phyloP scores from a whole-genome alignment of 768 basidiomycete genomes.

The Phlebiopsis flavidoalba region DNA sequence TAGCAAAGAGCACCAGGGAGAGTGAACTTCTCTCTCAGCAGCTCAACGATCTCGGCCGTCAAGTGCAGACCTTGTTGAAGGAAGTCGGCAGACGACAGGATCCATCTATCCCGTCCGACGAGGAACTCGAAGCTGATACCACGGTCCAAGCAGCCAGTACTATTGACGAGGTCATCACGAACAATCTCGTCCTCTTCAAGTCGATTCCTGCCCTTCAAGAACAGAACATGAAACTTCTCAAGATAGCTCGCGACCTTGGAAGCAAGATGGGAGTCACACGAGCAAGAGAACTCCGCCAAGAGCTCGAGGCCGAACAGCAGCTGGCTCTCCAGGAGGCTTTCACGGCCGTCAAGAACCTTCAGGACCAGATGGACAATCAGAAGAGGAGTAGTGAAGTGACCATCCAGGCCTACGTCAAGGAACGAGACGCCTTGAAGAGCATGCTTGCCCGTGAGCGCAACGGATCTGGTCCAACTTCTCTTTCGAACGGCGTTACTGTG shows the following conservation, averaged over 20 bases:
- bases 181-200: slow-evolving; percentile 82
- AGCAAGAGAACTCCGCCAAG: slow-evolving; percentile 63
- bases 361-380: slow-evolving; percentile 72
- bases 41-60: slow-evolving; percentile 76
- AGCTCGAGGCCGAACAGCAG: slow-evolving; percentile 67
- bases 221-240: slow-evolving; percentile 87
- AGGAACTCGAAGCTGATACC: slow-evolving; percentile 44
- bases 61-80: slow-evolving; percentile 75
- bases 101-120: slow-evolving; percentile 72
- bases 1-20: slow-evolving; percentile 52
- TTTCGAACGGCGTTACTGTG: slow-evolving; percentile 29
- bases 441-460: slow-evolving; percentile 53
- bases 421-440: slow-evolving; percentile 78
- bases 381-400: slow-evolving; percentile 64
- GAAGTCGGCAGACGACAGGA: slow-evolving; percentile 81
- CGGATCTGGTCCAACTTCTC: neutral
- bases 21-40: slow-evolving; percentile 68
- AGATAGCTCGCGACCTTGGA: slow-evolving; percentile 78
- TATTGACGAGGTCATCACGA: slow-evolving; percentile 79
- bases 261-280: slow-evolving; percentile 81
- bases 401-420: slow-evolving; percentile 79
- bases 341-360: slow-evolving; percentile 76
- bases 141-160: slow-evolving; percentile 43
- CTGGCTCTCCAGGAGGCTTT: slow-evolving; percentile 87
- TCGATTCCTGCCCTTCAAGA: slow-evolving; percentile 78